phyloP scores from a whole-genome alignment of 1,284 basidiomycete genomes.

The Omphalotus olearius region DNA sequence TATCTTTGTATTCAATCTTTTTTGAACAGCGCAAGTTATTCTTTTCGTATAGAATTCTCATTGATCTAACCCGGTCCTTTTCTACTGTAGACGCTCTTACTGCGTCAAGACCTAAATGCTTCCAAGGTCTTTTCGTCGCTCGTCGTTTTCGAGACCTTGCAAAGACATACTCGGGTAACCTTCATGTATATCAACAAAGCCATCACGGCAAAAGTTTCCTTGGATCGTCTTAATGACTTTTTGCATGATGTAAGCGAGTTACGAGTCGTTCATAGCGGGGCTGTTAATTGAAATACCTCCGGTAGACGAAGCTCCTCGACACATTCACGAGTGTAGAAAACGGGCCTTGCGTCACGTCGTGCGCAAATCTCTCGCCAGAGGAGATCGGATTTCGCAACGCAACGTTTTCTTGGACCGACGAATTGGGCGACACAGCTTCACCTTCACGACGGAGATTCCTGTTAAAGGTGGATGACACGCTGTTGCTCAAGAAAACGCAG shows the following conservation, averaged over 20 bases:
- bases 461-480: conserved; percentile 34
- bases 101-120: conserved; percentile 28
- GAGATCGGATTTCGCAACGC: conserved; percentile 25
- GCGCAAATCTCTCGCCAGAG: not conserved
- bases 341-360: not conserved
- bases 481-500: conserved; percentile 43
- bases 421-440: conserved; percentile 6
- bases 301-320: too few species aligned
- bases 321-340: too few species aligned
- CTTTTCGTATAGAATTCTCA: not conserved
- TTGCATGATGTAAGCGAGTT: conserved; percentile 1
- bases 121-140: conserved; percentile 21
- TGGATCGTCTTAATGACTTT: conserved; percentile 17
- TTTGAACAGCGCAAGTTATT: too few species aligned
- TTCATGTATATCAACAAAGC: conserved; percentile 14
- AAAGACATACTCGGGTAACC: conserved; percentile 10
- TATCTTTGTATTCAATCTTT: not conserved
- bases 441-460: conserved; percentile 23
- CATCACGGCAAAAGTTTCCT: conserved; percentile 20
- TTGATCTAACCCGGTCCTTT: not conserved
- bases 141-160: conserved; percentile 21
- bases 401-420: conserved; percentile 15
- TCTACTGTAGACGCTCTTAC: conserved; percentile 27
- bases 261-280: not conserved
- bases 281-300: not conserved